phyloP scores from a whole-genome alignment of 2,329 filamentous ascomycete genomes.

The Neofusicoccum parvum region DNA sequence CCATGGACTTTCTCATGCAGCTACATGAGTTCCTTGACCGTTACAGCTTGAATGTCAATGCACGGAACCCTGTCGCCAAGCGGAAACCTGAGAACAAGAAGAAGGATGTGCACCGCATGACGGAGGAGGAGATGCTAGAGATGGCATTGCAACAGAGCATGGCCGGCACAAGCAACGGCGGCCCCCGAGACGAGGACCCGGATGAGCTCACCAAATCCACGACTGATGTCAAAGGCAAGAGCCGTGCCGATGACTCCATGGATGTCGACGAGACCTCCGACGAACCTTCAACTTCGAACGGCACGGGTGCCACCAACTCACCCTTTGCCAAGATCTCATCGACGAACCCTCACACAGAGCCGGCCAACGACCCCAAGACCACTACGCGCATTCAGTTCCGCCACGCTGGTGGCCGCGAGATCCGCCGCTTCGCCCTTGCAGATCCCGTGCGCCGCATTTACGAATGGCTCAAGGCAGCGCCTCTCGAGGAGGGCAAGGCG shows the following conservation, averaged over 20 bases:
- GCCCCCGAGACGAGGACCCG: slow-evolving; percentile 70
- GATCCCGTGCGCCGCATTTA: slow-evolving; percentile 84
- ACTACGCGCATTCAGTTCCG: slow-evolving; percentile 92
- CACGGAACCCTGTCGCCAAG: slow-evolving; percentile 89
- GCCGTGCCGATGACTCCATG: slow-evolving; percentile 40
- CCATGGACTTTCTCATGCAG: slow-evolving; percentile 84
- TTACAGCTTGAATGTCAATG: slow-evolving; percentile 84
- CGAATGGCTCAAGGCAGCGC: slow-evolving; percentile 93
- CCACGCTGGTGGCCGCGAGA: slow-evolving; percentile 79
- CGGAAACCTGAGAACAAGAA: slow-evolving; percentile 71
- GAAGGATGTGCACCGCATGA: slow-evolving; percentile 83
- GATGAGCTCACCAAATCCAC: slow-evolving; percentile 79
- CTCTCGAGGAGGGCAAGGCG: slow-evolving; percentile 79
- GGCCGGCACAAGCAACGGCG: slow-evolving; percentile 53
- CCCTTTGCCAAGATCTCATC: slow-evolving; percentile 73
- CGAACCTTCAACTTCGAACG: slow-evolving; percentile 28
- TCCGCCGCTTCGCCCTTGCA: slow-evolving; percentile 76
- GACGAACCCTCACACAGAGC: slow-evolving; percentile 75
- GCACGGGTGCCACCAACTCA: slow-evolving; percentile 40
- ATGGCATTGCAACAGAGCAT: slow-evolving; percentile 90
- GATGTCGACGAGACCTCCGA: slow-evolving; percentile 30
- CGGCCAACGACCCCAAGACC: slow-evolving; percentile 67
- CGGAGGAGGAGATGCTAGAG: slow-evolving; percentile 95
- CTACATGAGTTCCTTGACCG: slow-evolving; percentile 95
- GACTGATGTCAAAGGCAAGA: slow-evolving; percentile 55